phyloP scores from a whole-genome alignment of 2,329 filamentous ascomycete genomes.

The Aspergillus thermomutatus region DNA sequence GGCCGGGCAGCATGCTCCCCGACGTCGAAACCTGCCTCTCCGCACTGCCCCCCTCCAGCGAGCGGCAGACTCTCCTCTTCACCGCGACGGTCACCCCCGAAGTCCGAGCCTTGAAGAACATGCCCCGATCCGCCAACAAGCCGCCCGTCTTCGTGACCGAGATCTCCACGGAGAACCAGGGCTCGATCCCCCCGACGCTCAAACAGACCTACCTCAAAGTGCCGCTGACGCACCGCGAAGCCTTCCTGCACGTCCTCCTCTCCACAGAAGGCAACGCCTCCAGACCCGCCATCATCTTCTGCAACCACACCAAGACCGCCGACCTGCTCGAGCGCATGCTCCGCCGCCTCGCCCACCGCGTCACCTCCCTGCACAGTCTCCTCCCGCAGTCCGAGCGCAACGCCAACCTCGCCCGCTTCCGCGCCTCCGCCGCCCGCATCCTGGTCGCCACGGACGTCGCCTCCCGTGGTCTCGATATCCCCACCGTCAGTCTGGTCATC shows the following conservation, averaged over 20 bases:
- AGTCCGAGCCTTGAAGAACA: slow-evolving; percentile 78
- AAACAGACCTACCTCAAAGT: slow-evolving; percentile 83
- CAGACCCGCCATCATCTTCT: slow-evolving; percentile 87
- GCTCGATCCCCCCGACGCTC: slow-evolving; percentile 74
- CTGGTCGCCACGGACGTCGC: slow-evolving; percentile 95
- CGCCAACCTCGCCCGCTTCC: slow-evolving; percentile 86
- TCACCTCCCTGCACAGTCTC: slow-evolving; percentile 85
- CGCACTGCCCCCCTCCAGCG: slow-evolving; percentile 69
- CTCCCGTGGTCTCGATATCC: slow-evolving; percentile 90
- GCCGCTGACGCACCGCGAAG: slow-evolving; percentile 88
- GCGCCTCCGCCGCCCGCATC: slow-evolving; percentile 81
- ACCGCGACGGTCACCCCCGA: slow-evolving; percentile 94
- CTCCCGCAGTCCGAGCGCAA: slow-evolving; percentile 81
- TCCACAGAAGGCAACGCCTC: slow-evolving; percentile 70
- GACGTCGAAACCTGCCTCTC: slow-evolving; percentile 87
- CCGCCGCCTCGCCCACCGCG: slow-evolving; percentile 79
- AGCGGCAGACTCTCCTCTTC: slow-evolving; percentile 92
- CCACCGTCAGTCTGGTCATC: slow-evolving; percentile 81
- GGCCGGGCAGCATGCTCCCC: slow-evolving; percentile 83
- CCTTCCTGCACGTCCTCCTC: slow-evolving; percentile 88
- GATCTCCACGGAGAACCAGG: slow-evolving; percentile 66
- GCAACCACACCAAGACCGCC: slow-evolving; percentile 85
- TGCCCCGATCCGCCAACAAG: slow-evolving; percentile 66
- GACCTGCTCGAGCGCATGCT: slow-evolving; percentile 86
- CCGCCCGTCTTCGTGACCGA: slow-evolving; percentile 85